Evolutionary conservation across 2,329 filamentous ascomycete species (phyloP).

Genomic region (Tothia fuscella): DNA sequence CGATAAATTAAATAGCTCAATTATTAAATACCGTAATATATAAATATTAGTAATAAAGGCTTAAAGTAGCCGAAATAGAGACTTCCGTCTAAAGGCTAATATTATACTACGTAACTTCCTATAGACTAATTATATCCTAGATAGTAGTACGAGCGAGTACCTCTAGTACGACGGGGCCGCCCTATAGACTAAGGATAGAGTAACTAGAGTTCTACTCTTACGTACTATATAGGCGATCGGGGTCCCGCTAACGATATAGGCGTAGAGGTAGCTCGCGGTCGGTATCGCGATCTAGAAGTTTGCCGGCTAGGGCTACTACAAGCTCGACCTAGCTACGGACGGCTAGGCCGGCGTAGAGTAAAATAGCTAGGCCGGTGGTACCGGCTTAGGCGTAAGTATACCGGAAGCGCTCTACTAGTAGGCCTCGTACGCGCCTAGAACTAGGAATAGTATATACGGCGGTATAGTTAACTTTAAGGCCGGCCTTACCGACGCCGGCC

Average conservation of each 20-base stretch:
- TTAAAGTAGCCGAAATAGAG: too few species aligned
- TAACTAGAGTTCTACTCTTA: not conserved
- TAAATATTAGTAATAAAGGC: too few species aligned
- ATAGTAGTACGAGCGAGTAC: not conserved
- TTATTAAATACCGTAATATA: too few species aligned
- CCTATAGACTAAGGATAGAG: not conserved
- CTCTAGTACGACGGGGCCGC: not conserved
- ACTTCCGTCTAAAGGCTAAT: too few species aligned
- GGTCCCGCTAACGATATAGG: not conserved
- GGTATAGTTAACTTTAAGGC: slow-evolving; percentile 1
- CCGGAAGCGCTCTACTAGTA: too few species aligned
- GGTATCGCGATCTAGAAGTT: slow-evolving; percentile 5
- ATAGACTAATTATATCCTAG: too few species aligned
- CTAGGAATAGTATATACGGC: not conserved
- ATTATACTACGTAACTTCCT: too few species aligned
- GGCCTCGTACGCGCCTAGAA: too few species aligned
- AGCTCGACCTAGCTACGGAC: too few species aligned
- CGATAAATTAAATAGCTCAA: too few species aligned
- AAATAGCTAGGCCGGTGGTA: not conserved
- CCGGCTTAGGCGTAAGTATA: not conserved
- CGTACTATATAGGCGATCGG: not conserved
- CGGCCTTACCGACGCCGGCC: not conserved
- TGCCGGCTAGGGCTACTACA: not conserved
- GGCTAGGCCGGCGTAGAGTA: too few species aligned
- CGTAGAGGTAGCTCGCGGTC: not conserved